Base-by-base conservation (phyloP, 2,329 filamentous ascomycete species). In the Helminthosporium solani region DNA sequence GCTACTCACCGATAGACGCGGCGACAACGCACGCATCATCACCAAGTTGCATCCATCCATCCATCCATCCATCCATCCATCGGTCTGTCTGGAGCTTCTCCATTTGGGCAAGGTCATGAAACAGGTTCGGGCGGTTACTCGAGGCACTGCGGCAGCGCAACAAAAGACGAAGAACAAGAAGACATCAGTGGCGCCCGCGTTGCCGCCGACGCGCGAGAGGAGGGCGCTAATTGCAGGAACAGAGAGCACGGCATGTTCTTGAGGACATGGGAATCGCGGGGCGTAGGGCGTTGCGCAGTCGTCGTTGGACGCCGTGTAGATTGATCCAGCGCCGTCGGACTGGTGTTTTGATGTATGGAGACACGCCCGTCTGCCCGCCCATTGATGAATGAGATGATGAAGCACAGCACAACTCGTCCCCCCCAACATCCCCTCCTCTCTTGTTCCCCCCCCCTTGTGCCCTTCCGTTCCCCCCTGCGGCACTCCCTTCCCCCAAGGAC, bases 31-130 rank as follows among this genome's bases (percentile, higher is more conserved):
- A 39, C 28, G 36, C 36, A 28, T 4, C 23, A 25, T 2, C 34
- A 5, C 4, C 34, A 8, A 21, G 16, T n/a, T 19, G n/a, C n/a
- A n/a, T n/a, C n/a, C n/a, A n/a, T n/a, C n/a, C n/a, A n/a, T n/a
- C n/a, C n/a, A n/a, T n/a, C n/a, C n/a, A n/a, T n/a, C n/a, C n/a
- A n/a, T n/a, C n/a, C n/a, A n/a, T n/a, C n/a, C n/a, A n/a, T n/a
- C n/a, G n/a, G n/a, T n/a, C n/a, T n/a, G 39, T 25, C 35, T 20
- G 15, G 28, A 11, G 39, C 28, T 39, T 40, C 35, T 42, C 47
- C 25, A 47, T 50, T 52, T 42, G 47, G 46, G 37, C 25, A 51
- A 48, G 47, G 53, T 38, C 46, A 47, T 53, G 55, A 56, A 56
- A 54, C 53, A 47, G 18, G 47, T 36, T 35, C 40, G 47, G 47